These are phyloP conservation scores for Funneliformis geosporum DNA, from an alignment of 192 early-diverging fungal species.

Conservation along the genomic window DNA sequence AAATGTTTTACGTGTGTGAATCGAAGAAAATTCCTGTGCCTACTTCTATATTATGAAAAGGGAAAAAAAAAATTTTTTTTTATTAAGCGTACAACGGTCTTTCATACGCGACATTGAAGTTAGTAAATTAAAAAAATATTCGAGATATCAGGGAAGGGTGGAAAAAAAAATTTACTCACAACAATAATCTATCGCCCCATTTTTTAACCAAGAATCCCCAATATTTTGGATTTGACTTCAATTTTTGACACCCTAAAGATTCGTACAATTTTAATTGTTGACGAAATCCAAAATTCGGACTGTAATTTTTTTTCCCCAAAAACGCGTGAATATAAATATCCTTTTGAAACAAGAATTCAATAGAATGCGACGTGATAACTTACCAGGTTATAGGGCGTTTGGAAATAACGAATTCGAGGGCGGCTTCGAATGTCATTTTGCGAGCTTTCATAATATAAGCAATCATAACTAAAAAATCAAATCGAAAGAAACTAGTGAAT, in stretches of 20 bases:
- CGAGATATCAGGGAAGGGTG: not conserved
- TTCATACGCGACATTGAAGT: too few relatives aligned
- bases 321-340: not conserved
- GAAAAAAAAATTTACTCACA: not conserved
- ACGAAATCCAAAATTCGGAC: constrained; percentile 22
- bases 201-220: constrained; percentile 12
- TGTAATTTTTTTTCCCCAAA: not conserved
- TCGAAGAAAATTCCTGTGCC: too few relatives aligned
- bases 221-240: constrained; percentile 12
- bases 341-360: not conserved
- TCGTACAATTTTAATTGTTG: constrained; percentile 19
- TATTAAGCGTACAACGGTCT: too few relatives aligned
- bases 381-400: constrained; percentile 7
- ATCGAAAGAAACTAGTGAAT: too few relatives aligned
- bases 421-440: not conserved
- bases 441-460: constrained; percentile 20
- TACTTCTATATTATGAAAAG: too few relatives aligned
- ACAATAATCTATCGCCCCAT: constrained; percentile 3
- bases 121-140: too few relatives aligned
- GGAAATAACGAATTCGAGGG: not conserved
- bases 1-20: too few relatives aligned
- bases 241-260: constrained; percentile 1
- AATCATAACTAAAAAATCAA: constrained; percentile 4
- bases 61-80: too few relatives aligned
- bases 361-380: too few relatives aligned